Percentiles rank a stretch among this genome's conserved stretches.
Conservation (phyloP, 2,329 filamentous ascomycete species). For the Paecilomyces variotii region DNA sequence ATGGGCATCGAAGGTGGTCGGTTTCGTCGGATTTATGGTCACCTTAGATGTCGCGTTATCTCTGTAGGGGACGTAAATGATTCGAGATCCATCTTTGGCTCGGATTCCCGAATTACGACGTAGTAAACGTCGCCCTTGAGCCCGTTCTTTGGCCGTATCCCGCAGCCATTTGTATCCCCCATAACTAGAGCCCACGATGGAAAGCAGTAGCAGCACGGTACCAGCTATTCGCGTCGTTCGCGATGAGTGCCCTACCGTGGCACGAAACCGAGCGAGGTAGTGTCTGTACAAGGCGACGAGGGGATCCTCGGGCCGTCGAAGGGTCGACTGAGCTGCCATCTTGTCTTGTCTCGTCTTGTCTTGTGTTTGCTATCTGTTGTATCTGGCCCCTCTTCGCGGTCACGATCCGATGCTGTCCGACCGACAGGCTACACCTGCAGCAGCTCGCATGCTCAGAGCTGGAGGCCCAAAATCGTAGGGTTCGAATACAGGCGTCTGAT, state of each 20-base stretch:
- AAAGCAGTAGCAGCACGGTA: conserved; percentile 64
- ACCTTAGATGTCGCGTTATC: conserved; percentile 71
- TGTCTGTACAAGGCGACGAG: conserved; percentile 52
- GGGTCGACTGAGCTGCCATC: conserved; percentile 85
- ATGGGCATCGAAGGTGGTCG: conserved; percentile 93
- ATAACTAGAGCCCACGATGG: conserved; percentile 71
- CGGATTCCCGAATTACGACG: conserved; percentile 86
- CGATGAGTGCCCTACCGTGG: conserved; percentile 55
- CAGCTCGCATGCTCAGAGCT: conserved; percentile 1
- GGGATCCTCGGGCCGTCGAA: conserved; percentile 60
- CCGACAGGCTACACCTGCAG: not conserved
- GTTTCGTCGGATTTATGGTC: conserved; percentile 80
- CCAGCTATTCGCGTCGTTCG: conserved; percentile 65
- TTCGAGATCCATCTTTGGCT: conserved; percentile 89
- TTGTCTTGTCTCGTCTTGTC: not conserved
- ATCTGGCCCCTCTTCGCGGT: not conserved
- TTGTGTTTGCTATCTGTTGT: not conserved
- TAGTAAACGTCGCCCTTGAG: conserved; percentile 72
- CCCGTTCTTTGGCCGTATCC: conserved; percentile 64
- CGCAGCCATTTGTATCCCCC: conserved; percentile 73
- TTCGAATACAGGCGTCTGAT: not conserved
- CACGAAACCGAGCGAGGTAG: conserved; percentile 42
- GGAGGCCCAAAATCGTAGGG: not conserved
- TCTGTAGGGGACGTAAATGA: conserved; percentile 91
- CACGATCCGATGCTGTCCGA: conserved; percentile 2